Conservation (phyloP, 2,329 filamentous ascomycete species). For the Ophiostoma triangulosporum region DNA sequence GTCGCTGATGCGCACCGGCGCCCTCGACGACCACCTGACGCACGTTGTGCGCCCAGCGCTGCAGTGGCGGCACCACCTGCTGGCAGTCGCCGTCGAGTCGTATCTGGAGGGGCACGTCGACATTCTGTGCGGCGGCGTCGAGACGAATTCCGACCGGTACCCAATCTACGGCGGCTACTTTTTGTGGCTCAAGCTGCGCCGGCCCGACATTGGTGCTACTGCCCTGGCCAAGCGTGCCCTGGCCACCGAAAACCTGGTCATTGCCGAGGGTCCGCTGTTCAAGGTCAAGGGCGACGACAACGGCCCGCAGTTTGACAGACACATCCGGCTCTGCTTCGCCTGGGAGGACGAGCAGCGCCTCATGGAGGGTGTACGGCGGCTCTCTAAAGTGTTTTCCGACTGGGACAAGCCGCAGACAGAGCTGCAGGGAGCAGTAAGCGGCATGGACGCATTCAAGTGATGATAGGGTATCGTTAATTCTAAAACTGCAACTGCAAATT, state of each 20-base stretch:
- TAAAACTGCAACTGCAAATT: neutral
- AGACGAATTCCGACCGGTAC: too few relatives aligned
- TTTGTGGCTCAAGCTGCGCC: slow-evolving; percentile 59
- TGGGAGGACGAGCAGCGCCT: slow-evolving; percentile 56
- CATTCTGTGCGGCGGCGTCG: slow-evolving; percentile 15
- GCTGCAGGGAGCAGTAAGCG: too few relatives aligned
- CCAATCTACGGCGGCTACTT: slow-evolving; percentile 66
- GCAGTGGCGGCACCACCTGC: slow-evolving; percentile 31
- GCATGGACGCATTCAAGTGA: slow-evolving; percentile 9
- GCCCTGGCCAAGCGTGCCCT: slow-evolving; percentile 44
- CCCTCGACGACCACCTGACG: slow-evolving; percentile 31
- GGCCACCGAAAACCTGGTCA: slow-evolving; percentile 49
- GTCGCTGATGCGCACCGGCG: slow-evolving; percentile 33
- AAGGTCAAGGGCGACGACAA: slow-evolving; percentile 45
- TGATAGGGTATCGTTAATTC: neutral
- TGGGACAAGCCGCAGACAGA: slow-evolving; percentile 10
- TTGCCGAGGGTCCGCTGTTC: slow-evolving; percentile 59
- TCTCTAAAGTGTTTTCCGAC: slow-evolving; percentile 14
- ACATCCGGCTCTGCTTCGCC: slow-evolving; percentile 55
- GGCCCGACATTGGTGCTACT: slow-evolving; percentile 32
- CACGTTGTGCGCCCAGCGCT: slow-evolving; percentile 31
- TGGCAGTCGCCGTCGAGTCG: slow-evolving; percentile 46
- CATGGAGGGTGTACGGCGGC: slow-evolving; percentile 47
- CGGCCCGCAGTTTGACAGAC: slow-evolving; percentile 41
- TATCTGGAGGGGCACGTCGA: slow-evolving; percentile 52